These are phyloP conservation scores for Apiospora pterosperma DNA, from an alignment of 2,329 filamentous ascomycete species.

Conservation along the genomic window DNA sequence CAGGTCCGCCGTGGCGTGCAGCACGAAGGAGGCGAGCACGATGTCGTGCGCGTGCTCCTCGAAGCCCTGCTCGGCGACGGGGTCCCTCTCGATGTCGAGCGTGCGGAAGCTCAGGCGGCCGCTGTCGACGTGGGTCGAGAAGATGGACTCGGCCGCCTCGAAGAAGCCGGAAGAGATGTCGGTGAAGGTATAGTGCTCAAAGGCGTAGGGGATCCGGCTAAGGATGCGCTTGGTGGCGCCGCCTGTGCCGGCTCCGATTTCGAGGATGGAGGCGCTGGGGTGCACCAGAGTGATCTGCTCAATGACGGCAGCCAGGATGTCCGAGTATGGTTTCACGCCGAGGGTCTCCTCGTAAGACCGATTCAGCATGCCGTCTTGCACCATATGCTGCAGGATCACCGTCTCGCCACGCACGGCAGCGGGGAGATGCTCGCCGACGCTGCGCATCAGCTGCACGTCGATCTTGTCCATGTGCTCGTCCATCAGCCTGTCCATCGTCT, in stretches of 20 bases:
- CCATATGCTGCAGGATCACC: slow-evolving; percentile 34
- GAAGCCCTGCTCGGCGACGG: slow-evolving; percentile 6
- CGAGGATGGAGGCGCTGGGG: slow-evolving; percentile 4
- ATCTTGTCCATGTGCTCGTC: not conserved
- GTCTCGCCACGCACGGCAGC: slow-evolving; percentile 29
- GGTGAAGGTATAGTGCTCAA: slow-evolving; percentile 13
- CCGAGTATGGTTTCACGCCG: slow-evolving; percentile 11
- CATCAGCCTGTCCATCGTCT: not conserved
- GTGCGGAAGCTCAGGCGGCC: slow-evolving; percentile 5
- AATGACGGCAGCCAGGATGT: not conserved
- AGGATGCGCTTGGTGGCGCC: slow-evolving; percentile 1
- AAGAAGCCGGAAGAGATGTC: slow-evolving; percentile 17
- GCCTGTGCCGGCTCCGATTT: slow-evolving; percentile 8
- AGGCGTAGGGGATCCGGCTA: not conserved
- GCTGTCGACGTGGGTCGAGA: slow-evolving; percentile 10
- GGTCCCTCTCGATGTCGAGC: not conserved
- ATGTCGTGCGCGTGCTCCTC: not conserved
- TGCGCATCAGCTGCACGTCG: slow-evolving; percentile 8
- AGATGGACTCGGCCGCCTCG: slow-evolving; percentile 10
- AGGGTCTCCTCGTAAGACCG: slow-evolving; percentile 28
- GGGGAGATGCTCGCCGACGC: slow-evolving; percentile 30
- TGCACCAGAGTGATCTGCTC: not conserved
- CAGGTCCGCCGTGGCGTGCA: slow-evolving; percentile 15
- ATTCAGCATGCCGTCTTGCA: slow-evolving; percentile 29
- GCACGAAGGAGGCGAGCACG: slow-evolving; percentile 7